A percentile compares a stretch with the other conserved stretches of the same genome.
Conservation (phyloP, 1,284 basidiomycete species). For the Malassezia obtusa region DNA sequence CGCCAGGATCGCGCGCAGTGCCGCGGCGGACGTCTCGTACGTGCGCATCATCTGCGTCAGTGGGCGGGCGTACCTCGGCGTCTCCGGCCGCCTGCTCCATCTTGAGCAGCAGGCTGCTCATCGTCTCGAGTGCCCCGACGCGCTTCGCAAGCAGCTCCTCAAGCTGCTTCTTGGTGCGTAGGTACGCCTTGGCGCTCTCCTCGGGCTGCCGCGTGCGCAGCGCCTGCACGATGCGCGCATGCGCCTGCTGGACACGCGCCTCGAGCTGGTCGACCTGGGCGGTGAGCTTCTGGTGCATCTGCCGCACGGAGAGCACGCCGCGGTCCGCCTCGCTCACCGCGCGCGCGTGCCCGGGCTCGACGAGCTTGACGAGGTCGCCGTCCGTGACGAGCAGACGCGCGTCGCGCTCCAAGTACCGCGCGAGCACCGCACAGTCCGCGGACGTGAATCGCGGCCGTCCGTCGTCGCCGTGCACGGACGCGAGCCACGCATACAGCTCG, state of each 20-base stretch:
- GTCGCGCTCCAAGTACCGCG: conserved; percentile 72
- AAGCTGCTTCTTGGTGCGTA: conserved; percentile 68
- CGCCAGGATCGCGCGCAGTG: conserved; percentile 64
- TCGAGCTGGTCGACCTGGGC: conserved; percentile 61
- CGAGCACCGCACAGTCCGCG: conserved; percentile 59
- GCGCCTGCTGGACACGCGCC: conserved; percentile 60
- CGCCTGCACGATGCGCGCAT: conserved; percentile 34
- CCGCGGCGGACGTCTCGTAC: conserved; percentile 69
- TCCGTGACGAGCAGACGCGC: conserved; percentile 57
- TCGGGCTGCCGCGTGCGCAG: conserved; percentile 61
- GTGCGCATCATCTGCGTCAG: conserved; percentile 75
- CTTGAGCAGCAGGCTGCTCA: conserved; percentile 65
- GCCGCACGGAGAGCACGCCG: conserved; percentile 65
- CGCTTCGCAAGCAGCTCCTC: conserved; percentile 69
- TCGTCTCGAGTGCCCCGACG: conserved; percentile 61
- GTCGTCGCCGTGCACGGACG: not conserved
- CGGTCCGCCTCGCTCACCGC: conserved; percentile 61
- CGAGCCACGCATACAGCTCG: not conserved
- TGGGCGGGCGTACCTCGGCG: conserved; percentile 58
- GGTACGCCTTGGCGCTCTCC: conserved; percentile 61
- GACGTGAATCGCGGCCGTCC: not conserved
- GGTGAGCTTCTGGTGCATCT: conserved; percentile 59
- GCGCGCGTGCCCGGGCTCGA: not conserved
- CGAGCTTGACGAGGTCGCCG: conserved; percentile 25
- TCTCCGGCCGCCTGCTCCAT: conserved; percentile 81